Evolutionary conservation across 805 yeast species (phyloP).

Genomic region (Lachancea quebecensis): DNA sequence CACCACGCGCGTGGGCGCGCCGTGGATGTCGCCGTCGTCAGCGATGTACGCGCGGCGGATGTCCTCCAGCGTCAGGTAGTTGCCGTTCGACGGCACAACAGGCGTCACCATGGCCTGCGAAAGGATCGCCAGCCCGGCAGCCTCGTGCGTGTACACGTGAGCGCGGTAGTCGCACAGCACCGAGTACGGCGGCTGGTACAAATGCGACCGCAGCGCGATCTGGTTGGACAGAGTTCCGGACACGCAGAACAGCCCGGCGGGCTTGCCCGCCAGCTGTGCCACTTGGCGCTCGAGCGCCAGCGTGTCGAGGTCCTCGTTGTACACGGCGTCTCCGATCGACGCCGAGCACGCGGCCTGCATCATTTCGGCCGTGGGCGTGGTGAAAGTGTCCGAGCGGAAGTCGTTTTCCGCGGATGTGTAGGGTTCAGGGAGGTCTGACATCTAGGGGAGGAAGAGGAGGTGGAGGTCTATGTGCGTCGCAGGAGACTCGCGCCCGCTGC

Average conservation of each 20-base stretch:
- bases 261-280: conserved; percentile 67
- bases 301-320: conserved; percentile 73
- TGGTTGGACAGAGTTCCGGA: conserved; percentile 92
- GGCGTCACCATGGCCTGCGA: conserved; percentile 91
- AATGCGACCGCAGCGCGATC: conserved; percentile 68
- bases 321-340: conserved; percentile 82
- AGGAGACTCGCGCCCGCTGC: too few relatives aligned
- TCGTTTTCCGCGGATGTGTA: conserved; percentile 38
- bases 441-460: background rate
- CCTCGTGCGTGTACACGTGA: conserved; percentile 78
- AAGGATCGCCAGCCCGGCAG: conserved; percentile 84
- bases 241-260: conserved; percentile 74
- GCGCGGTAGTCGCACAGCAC: conserved; percentile 80
- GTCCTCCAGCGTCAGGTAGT: conserved; percentile 74
- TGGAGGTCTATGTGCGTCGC: background rate
- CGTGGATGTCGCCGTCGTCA: conserved; percentile 78
- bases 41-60: conserved; percentile 52
- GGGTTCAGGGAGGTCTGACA: conserved; percentile 10
- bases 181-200: conserved; percentile 70
- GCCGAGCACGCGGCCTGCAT: conserved; percentile 49
- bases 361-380: conserved; percentile 77
- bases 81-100: conserved; percentile 69
- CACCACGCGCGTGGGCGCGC: conserved; percentile 80
- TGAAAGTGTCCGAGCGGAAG: conserved; percentile 78
- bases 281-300: conserved; percentile 54